These are phyloP conservation scores for Macadamia tetraphylla DNA, from an alignment of 164 flowering plant species.

Conservation along the genomic window DNA sequence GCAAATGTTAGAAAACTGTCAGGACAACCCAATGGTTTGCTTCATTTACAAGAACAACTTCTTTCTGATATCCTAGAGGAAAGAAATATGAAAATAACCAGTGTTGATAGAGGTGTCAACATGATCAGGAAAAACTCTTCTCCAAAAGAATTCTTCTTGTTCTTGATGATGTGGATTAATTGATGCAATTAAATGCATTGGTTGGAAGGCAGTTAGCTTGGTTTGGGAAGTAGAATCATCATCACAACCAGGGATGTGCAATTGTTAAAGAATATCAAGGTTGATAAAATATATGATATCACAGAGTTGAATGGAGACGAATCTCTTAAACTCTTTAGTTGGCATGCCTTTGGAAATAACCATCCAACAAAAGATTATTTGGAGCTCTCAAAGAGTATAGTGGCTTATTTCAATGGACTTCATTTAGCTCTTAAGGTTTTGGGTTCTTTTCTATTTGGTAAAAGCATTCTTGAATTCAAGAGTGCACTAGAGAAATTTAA, in stretches of 20 bases:
- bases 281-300: not conserved
- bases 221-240: not conserved
- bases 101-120: not conserved
- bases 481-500: not conserved
- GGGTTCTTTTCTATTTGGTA: conserved; percentile 2
- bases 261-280: not conserved
- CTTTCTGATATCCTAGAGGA: not conserved
- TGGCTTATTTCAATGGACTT: not conserved
- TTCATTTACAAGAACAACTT: conserved; percentile 3
- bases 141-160: not conserved
- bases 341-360: conserved; percentile 5
- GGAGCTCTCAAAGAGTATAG: not conserved
- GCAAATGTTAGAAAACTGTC: conserved; percentile 5
- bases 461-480: not conserved
- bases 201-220: not conserved
- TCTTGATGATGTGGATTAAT: conserved; percentile 6
- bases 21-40: not conserved
- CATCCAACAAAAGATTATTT: conserved; percentile 6
- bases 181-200: not conserved
- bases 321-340: conserved; percentile 4
- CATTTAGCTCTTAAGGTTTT: conserved; percentile 2
- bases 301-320: not conserved
- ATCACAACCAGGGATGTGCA: not conserved
- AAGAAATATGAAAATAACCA: not conserved
- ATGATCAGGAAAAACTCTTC: not conserved